Percentiles rank a stretch among this genome's conserved stretches.
Evolutionary conservation across 1,139 yeast genomes (phyloP).

Genomic region (Nakaseomyces glabratus): DNA sequence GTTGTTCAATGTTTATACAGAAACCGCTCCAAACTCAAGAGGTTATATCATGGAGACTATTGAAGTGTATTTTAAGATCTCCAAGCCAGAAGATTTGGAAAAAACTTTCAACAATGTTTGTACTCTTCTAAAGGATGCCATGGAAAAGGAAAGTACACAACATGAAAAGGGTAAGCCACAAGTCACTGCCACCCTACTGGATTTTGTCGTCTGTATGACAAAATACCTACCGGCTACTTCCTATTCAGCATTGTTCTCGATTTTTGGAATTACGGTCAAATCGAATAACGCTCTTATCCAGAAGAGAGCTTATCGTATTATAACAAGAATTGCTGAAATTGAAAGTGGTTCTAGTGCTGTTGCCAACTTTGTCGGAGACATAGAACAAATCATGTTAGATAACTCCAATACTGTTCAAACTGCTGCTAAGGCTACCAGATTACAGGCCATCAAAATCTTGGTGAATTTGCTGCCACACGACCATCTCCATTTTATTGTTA

Average conservation of each 20-base stretch:
- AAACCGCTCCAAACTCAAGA: conserved; percentile 76
- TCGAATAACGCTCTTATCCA: conserved; percentile 62
- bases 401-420: conserved; percentile 54
- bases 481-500: conserved; percentile 70
- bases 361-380: conserved; percentile 43
- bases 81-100: conserved; percentile 58
- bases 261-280: conserved; percentile 62
- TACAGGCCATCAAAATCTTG: conserved; percentile 55
- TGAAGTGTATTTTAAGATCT: conserved; percentile 66
- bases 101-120: conserved; percentile 82
- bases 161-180: conserved; percentile 32
- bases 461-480: conserved; percentile 51
- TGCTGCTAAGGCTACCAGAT: conserved; percentile 75
- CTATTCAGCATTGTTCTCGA: conserved; percentile 65
- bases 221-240: conserved; percentile 66
- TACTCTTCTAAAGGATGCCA: conserved; percentile 60
- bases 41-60: conserved; percentile 79
- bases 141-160: conserved; percentile 49
- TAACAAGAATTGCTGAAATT: conserved; percentile 60
- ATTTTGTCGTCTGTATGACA: conserved; percentile 77
- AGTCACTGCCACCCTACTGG: conserved; percentile 80
- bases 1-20: conserved; percentile 81
- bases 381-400: conserved; percentile 51
- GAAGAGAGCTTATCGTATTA: conserved; percentile 80
- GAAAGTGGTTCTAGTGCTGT: conserved; percentile 54